A percentile compares a stretch with the other conserved stretches of the same genome.
Evolutionary conservation across 1,139 yeast genomes (phyloP).

Genomic region (Suhomyces chickasaworum): DNA sequence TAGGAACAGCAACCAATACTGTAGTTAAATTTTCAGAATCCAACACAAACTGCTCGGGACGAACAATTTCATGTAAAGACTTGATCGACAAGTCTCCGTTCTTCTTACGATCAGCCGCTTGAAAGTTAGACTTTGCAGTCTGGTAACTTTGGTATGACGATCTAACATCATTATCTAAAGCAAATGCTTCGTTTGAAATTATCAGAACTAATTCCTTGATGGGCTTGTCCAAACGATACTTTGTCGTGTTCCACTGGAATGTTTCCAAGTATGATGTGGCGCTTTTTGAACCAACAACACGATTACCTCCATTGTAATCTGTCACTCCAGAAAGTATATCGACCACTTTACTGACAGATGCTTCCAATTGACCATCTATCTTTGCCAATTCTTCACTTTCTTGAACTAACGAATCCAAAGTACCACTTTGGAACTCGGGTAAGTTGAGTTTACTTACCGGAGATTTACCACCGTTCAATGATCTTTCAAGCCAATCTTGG

Average conservation of each 20-base stretch:
- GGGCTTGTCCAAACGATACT: slow-evolving; percentile 83
- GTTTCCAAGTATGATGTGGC: slow-evolving; percentile 66
- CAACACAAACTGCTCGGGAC: slow-evolving; percentile 79
- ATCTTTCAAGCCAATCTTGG: slow-evolving; percentile 45
- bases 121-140: slow-evolving; percentile 78
- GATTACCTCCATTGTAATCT: slow-evolving; percentile 34
- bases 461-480: slow-evolving; percentile 46
- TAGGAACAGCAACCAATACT: slow-evolving; percentile 84
- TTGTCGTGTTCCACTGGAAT: slow-evolving; percentile 85
- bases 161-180: slow-evolving; percentile 82
- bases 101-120: slow-evolving; percentile 88
- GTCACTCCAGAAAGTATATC: slow-evolving; percentile 64
- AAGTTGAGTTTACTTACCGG: slow-evolving; percentile 53
- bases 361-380: slow-evolving; percentile 71
- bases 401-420: slow-evolving; percentile 86
- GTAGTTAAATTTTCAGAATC: slow-evolving; percentile 86
- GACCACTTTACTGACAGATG: slow-evolving; percentile 69
- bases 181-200: slow-evolving; percentile 75
- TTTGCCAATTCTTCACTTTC: slow-evolving; percentile 88
- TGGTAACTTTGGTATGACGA: slow-evolving; percentile 69
- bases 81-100: slow-evolving; percentile 91
- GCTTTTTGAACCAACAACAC: slow-evolving; percentile 46
- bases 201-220: slow-evolving; percentile 71
- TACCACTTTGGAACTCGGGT: slow-evolving; percentile 94
- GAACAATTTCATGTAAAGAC: slow-evolving; percentile 86